These are phyloP conservation scores for Chenopodium suecicum DNA, from an alignment of 148 eudicot genomes.

Conservation along the genomic window DNA sequence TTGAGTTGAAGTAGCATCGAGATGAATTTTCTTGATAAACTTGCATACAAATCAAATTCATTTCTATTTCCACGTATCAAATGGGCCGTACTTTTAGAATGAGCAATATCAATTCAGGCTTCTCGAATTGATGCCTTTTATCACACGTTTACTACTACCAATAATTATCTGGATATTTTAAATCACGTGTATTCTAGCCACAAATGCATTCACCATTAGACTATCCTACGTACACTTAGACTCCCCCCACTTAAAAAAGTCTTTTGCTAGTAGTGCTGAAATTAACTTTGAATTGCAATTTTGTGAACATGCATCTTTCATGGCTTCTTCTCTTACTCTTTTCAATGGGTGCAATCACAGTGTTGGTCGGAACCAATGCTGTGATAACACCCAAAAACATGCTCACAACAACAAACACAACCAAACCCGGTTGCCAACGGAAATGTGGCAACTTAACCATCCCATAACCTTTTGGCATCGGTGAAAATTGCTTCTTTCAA, in stretches of 20 bases:
- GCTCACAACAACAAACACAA: constrained; percentile 24
- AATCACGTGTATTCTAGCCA: background rate
- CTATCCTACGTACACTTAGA: background rate
- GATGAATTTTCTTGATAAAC: no score
- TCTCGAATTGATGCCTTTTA: background rate
- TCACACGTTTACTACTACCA: background rate
- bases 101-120: no score
- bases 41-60: no score
- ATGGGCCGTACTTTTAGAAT: no score
- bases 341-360: background rate
- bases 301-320: constrained; percentile 7
- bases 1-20: no score
- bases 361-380: background rate
- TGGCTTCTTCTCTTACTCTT: constrained; percentile 3
- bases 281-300: background rate
- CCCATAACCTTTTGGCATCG: constrained; percentile 37
- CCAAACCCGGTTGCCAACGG: constrained; percentile 31
- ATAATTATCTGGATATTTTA: background rate
- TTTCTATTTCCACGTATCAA: no score
- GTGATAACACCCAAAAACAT: constrained; percentile 17
- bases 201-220: background rate
- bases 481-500: constrained; percentile 10
- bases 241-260: no score
- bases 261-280: no score
- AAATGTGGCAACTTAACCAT: constrained; percentile 26